Evolutionary conservation across 805 yeast genomes (phyloP), one percentile per base, ranked within the genome.

Genomic region (Pichia paraexigua): DNA sequence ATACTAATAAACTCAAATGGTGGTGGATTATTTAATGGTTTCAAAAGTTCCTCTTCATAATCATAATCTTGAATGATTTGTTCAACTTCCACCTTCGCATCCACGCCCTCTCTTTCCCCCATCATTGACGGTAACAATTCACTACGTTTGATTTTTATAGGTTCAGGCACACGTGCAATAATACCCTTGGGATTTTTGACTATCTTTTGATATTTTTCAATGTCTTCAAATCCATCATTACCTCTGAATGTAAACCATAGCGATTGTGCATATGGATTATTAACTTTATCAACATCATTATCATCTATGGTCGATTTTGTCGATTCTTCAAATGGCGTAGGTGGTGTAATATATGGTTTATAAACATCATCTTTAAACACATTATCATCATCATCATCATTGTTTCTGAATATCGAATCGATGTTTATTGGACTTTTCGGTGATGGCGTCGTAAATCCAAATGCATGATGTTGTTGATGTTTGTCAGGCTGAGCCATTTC

Each of bases 241-340:
- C 71, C 66, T 24, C 74, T 59, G 10, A 67, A 58, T 2, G 60
- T 51, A 46, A 60, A 64, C 78, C 78, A 75, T 17, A 74, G 54
- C 1, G 77, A 73, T 41, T 65, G 62, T 0, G 77, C 66, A 57
- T 74, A 74, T 0, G 78, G 78, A 49, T 75, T 74, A 20, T 17
- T 7, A 17, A n/a, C n/a, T n/a, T 11, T 5, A 24, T 4, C 11
- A 2, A 10, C 9, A 15, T 21, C 27, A 32, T 15, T 17, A 15
- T 35, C 39, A n/a, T 24, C 20, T 17, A 15, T 2, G 7, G 17
- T 22, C 25, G 7, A 30, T 7, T 21, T 32, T n/a, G 52, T 49
- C 1, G 56, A 41, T 6, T 32, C 25, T 45, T 53, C 51, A 48
- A 55, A 55, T 9, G 58, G 58, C 2, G 56, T 45, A 13, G 56